Conservation (phyloP, 169 alveolate species). For the Cryptosporidium ryanae region DNA sequence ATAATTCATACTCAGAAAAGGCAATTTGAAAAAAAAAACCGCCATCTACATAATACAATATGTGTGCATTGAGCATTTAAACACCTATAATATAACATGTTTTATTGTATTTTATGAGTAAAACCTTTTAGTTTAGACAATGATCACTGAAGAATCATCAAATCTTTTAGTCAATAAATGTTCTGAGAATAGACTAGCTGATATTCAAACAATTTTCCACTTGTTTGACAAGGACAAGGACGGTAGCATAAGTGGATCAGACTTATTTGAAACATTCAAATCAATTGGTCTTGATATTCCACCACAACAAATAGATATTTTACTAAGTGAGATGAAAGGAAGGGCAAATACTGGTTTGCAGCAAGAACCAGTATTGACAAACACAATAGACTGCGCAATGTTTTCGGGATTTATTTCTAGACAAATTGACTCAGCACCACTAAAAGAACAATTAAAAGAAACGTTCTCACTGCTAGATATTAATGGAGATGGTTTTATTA, state of each 20-base stretch:
- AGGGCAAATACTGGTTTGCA: constrained; percentile 56
- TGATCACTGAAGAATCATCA: constrained; percentile 11
- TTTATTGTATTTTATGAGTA: neutral
- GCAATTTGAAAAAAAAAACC: neutral
- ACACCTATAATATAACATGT: no score
- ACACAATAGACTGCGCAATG: constrained; percentile 57
- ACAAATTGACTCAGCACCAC: constrained; percentile 72
- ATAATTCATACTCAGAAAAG: no score
- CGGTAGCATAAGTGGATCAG: constrained; percentile 68
- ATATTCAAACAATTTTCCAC: constrained; percentile 71
- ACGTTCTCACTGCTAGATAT: constrained; percentile 47
- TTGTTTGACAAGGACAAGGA: constrained; percentile 67
- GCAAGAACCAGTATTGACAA: constrained; percentile 43
- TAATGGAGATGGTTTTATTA: constrained; percentile 51
- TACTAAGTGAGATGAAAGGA: constrained; percentile 53
- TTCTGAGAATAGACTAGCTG: constrained; percentile 37
- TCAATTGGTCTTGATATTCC: constrained; percentile 62
- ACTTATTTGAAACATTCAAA: constrained; percentile 61
- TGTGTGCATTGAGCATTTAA: no score
- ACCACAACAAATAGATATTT: constrained; percentile 66
- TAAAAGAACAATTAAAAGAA: constrained; percentile 60
- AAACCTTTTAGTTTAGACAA: neutral
- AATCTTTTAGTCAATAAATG: constrained; percentile 5
- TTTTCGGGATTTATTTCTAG: constrained; percentile 67
- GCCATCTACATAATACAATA: constrained; percentile 1